phyloP scores from a whole-genome alignment of 164 flowering plant genomes.

The Vitis amurensis region DNA sequence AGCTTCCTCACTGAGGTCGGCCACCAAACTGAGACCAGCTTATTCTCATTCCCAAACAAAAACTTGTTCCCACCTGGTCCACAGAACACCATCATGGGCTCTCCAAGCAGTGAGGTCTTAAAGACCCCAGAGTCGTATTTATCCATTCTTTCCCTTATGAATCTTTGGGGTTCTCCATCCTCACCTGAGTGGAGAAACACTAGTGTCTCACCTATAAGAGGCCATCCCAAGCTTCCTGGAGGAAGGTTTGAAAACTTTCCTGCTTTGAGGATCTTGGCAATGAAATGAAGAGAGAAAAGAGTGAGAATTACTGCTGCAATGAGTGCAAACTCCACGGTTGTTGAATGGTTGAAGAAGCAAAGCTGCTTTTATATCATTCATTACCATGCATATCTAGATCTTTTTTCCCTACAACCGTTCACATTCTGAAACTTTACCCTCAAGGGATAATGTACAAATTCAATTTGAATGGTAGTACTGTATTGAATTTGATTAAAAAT shows the following conservation, averaged over 20 bases:
- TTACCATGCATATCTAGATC: too few species aligned
- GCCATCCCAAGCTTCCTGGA: conserved; percentile 39
- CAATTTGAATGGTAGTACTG: too few species aligned
- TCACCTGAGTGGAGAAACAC: neutral
- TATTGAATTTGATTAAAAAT: too few species aligned
- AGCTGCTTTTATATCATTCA: too few species aligned
- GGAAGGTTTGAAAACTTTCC: conserved; percentile 15
- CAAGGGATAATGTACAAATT: too few species aligned
- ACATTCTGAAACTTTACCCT: too few species aligned
- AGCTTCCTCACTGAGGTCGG: conserved; percentile 24
- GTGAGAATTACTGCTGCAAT: too few species aligned
- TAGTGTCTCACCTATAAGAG: conserved; percentile 30
- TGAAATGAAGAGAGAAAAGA: neutral
- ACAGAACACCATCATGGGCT: conserved; percentile 17
- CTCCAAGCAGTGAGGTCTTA: conserved; percentile 26
- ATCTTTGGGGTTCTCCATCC: conserved; percentile 15
- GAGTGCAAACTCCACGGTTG: too few species aligned
- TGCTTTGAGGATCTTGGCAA: neutral
- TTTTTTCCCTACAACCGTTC: too few species aligned
- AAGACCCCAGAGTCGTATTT: conserved; percentile 19
- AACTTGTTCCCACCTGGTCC: conserved; percentile 33
- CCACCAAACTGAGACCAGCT: conserved; percentile 31
- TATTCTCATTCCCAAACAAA: conserved; percentile 30
- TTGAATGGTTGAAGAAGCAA: too few species aligned
- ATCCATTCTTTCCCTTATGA: conserved; percentile 12